Conservation (phyloP, 2,329 filamentous ascomycete genomes). For the Colletotrichum sp. region DNA sequence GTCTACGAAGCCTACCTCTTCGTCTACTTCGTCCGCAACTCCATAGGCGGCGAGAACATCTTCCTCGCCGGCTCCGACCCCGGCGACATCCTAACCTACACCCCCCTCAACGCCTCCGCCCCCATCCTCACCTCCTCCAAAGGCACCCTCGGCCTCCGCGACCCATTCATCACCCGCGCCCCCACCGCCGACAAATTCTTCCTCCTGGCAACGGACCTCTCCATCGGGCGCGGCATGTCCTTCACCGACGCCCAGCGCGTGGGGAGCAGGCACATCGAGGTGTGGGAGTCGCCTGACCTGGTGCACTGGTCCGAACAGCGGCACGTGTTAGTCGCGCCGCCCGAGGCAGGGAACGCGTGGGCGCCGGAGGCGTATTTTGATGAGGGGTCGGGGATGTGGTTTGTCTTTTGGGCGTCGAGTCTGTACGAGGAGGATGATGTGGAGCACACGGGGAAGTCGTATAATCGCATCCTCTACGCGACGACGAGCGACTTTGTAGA, state of each 20-base stretch:
- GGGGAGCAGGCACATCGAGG: background rate
- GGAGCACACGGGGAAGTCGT: background rate
- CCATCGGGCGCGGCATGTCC: background rate
- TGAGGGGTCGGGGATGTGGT: rapidly evolving
- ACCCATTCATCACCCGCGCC: background rate
- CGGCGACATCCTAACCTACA: background rate
- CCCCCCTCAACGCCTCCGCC: background rate
- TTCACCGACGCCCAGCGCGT: background rate
- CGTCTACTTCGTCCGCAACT: background rate
- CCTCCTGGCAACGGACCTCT: background rate
- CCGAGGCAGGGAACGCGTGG: background rate
- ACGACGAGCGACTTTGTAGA: background rate
- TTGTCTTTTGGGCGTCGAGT: background rate
- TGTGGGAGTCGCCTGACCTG: background rate
- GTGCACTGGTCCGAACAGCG: background rate
- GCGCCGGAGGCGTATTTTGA: background rate
- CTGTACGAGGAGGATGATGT: background rate
- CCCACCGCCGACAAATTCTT: background rate
- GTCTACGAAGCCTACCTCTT: background rate
- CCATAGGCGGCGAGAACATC: background rate
- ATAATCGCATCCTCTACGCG: background rate
- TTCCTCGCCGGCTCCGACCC: background rate
- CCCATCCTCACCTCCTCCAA: background rate
- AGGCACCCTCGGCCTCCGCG: background rate
- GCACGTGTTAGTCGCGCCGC: background rate